Conservation (phyloP, 305 asterid species). For the Fraxinus baroniana region DNA sequence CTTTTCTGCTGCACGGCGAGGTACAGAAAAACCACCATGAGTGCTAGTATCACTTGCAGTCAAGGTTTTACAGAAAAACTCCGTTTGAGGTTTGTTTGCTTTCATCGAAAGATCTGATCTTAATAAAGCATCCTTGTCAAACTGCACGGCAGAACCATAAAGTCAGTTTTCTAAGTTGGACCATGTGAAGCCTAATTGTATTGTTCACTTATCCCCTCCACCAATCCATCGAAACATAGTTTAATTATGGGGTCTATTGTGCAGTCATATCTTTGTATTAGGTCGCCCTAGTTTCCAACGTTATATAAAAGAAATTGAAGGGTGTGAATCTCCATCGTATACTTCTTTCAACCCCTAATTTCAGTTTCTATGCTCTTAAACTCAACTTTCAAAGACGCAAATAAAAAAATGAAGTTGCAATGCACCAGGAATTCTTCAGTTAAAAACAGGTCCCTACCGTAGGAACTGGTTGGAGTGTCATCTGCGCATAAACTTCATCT, state of each 20-base stretch:
- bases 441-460: conserved; percentile 29
- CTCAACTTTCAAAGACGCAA: not conserved
- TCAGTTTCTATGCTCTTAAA: not conserved
- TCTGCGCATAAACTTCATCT: conserved; percentile 58
- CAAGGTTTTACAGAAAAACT: conserved; percentile 55
- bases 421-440: not conserved
- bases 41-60: conserved; percentile 63
- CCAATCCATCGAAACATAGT: not conserved
- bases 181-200: not conserved
- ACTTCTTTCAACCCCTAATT: not conserved
- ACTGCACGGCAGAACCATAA: conserved; percentile 28
- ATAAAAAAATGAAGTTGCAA: not conserved
- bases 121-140: conserved; percentile 49
- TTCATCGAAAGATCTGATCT: conserved; percentile 50
- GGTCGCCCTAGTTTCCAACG: not conserved
- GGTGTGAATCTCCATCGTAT: not conserved
- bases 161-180: conserved; percentile 5
- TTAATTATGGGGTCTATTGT: not conserved
- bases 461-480: conserved; percentile 62
- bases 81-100: conserved; percentile 46
- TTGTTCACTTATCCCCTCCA: not conserved
- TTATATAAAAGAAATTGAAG: not conserved
- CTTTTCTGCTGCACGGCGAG: conserved; percentile 60
- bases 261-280: not conserved
- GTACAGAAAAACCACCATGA: conserved; percentile 67